Evolutionary conservation across 192 early-diverging fungal genomes (phyloP), one percentile per base, ranked within the genome.

Genomic region (Glomus cerebriforme): DNA sequence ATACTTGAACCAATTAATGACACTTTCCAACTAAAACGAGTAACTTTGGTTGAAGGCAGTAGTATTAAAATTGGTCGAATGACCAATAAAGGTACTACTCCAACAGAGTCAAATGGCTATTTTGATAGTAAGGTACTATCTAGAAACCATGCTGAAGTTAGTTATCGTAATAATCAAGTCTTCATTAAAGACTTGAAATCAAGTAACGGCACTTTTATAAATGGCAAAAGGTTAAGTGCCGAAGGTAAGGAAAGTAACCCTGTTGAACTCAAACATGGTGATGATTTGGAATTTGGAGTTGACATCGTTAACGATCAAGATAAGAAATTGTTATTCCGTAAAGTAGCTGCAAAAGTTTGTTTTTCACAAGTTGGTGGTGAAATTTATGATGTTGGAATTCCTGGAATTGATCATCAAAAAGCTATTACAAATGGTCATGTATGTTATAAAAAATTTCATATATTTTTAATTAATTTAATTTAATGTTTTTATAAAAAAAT

Each of bases 61-160:
- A 83, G 86, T 3, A 79, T 93, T 77, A 91, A 88, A 78, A 90
- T 95, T 79, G 94, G 94, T 3, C 81, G 94, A 19, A 93, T 93
- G 73, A 88, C 92, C 0, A 88, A 79, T 47, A 81, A 87, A 54
- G 92, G 92, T 59, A 88, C 89, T 13, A 73, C 79, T 0, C 93
- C 94, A 13, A 85, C 87, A 35, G 80, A 89, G 6, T 79, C 73
- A 32, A 96, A 96, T 82, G 94, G 93, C 0, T 91, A 91, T 64
- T 96, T 95, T 86, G 93, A 96, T 79, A 90, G 92, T 59, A 96
- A 95, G 81, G 94, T 96, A 8, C 81, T 96, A 26, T 91, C 89
- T 37, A 83, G 94, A 31, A 85, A 83, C 32, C 94, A 96, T 80
- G 94, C 93, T 29, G 92, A 94, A 63, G 81, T 96, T 17, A 67